Conservation (phyloP, 1,284 basidiomycete species). For the Heterobasidion irregulare region DNA sequence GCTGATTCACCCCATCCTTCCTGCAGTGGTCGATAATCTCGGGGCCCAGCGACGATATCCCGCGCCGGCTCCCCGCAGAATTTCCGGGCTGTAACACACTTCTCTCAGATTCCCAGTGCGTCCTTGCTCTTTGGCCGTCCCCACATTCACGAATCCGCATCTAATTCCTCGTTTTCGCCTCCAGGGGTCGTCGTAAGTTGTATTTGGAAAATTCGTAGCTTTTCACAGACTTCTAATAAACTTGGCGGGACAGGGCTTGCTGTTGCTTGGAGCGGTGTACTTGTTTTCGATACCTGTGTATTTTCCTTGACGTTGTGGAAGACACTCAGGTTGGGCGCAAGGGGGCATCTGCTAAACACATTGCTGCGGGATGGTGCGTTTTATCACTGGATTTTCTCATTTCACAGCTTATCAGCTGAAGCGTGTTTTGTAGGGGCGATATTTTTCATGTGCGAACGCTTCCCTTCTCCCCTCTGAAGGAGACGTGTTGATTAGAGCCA, state of each 20-base stretch:
- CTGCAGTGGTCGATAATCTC: neutral
- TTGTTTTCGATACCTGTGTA: slow-evolving; percentile 7
- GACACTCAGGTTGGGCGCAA: slow-evolving; percentile 4
- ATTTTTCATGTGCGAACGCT: slow-evolving; percentile 8
- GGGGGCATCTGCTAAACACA: slow-evolving; percentile 5
- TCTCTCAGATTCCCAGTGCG: neutral
- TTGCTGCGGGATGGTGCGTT: slow-evolving; percentile 10
- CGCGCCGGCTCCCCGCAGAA: neutral
- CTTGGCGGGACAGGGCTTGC: slow-evolving; percentile 3
- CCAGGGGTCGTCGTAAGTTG: neutral
- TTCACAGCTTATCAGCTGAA: neutral
- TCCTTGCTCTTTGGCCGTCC: neutral
- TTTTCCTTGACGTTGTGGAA: slow-evolving; percentile 9
- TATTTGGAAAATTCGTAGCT: neutral
- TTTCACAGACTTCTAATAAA: neutral
- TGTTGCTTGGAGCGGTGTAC: slow-evolving; percentile 7
- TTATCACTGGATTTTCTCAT: neutral
- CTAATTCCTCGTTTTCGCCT: neutral
- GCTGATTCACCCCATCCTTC: neutral
- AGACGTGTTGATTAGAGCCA: neutral
- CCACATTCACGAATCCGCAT: neutral
- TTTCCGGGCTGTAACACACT: neutral
- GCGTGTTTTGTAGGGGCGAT: slow-evolving; percentile 4
- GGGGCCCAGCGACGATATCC: neutral
- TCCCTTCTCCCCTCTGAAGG: neutral